Percentiles rank a stretch among this genome's conserved stretches.
These are phyloP conservation scores for Sisymbrium irio DNA, from an alignment of 345 rosid species.

Conservation along the genomic window DNA sequence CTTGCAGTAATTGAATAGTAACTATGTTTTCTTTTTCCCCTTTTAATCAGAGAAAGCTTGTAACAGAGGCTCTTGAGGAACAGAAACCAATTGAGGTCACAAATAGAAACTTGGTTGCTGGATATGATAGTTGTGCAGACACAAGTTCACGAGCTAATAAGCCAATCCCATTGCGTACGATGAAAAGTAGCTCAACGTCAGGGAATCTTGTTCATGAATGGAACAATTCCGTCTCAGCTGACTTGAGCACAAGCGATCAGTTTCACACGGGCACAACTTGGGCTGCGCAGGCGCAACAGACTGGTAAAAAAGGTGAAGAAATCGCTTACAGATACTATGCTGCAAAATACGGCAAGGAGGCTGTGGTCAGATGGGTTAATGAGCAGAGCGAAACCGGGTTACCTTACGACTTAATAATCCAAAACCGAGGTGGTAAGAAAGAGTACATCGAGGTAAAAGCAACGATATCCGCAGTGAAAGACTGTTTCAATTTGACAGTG, in stretches of 20 bases:
- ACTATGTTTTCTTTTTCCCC: neutral
- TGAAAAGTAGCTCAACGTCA: slow-evolving; percentile 6
- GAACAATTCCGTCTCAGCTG: slow-evolving; percentile 23
- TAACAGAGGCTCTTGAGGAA: slow-evolving; percentile 16
- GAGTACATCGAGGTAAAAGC: slow-evolving; percentile 84
- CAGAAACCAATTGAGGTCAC: slow-evolving; percentile 33
- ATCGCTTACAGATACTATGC: slow-evolving; percentile 63
- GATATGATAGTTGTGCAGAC: slow-evolving; percentile 24
- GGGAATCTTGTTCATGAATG: slow-evolving; percentile 30
- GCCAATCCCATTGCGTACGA: slow-evolving; percentile 2
- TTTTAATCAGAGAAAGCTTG: neutral
- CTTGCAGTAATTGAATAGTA: neutral
- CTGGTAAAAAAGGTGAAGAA: slow-evolving; percentile 72
- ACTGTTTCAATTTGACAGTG: slow-evolving; percentile 66
- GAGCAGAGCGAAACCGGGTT: slow-evolving; percentile 66
- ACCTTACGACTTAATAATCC: slow-evolving; percentile 66
- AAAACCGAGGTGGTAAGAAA: slow-evolving; percentile 34
- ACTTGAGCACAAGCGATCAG: slow-evolving; percentile 45
- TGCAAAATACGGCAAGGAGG: slow-evolving; percentile 34
- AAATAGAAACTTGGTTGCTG: slow-evolving; percentile 38
- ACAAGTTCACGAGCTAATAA: slow-evolving; percentile 16
- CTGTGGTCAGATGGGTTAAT: slow-evolving; percentile 75
- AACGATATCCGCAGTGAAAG: slow-evolving; percentile 60
- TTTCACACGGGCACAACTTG: slow-evolving; percentile 43
- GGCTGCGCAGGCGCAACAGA: slow-evolving; percentile 43